Percentiles rank a stretch among this genome's conserved stretches.
Evolutionary conservation across 177 flowering plant genomes (phyloP).

Genomic region (Vitis hybrid): DNA sequence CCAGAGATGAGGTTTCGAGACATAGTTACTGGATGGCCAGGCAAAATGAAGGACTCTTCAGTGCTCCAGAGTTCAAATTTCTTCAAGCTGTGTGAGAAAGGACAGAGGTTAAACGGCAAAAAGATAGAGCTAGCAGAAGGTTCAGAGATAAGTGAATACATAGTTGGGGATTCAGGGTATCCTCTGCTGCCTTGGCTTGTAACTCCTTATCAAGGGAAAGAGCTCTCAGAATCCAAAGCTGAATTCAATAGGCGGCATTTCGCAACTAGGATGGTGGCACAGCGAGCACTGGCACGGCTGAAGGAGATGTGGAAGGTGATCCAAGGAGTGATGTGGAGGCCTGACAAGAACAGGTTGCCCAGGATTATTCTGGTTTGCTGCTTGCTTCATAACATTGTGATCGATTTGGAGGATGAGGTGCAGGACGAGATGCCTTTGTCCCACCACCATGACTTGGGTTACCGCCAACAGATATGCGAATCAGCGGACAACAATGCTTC

Average conservation of each 20-base stretch:
- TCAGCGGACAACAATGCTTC: constrained; percentile 42
- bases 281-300: constrained; percentile 69
- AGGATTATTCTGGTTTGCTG: constrained; percentile 84
- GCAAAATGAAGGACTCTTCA: constrained; percentile 55
- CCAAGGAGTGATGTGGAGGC: constrained; percentile 85
- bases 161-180: constrained; percentile 68
- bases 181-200: constrained; percentile 78
- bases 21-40: constrained; percentile 87
- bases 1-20: constrained; percentile 77
- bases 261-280: constrained; percentile 62
- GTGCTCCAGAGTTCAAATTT: constrained; percentile 58
- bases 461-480: constrained; percentile 51
- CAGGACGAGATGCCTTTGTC: constrained; percentile 54
- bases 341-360: constrained; percentile 77
- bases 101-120: constrained; percentile 64
- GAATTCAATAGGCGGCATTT: constrained; percentile 74
- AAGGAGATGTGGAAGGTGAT: constrained; percentile 86
- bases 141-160: constrained; percentile 62
- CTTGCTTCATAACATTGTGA: constrained; percentile 78
- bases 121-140: constrained; percentile 44
- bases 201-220: constrained; percentile 68
- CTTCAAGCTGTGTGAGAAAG: constrained; percentile 55
- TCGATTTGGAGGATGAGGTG: constrained; percentile 75
- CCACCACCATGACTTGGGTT: constrained; percentile 59
- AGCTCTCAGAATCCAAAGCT: constrained; percentile 34